A percentile compares a stretch with the other conserved stretches of the same genome.
Conservation (phyloP, 345 rosid species). For the Rhodamnia argentea region DNA sequence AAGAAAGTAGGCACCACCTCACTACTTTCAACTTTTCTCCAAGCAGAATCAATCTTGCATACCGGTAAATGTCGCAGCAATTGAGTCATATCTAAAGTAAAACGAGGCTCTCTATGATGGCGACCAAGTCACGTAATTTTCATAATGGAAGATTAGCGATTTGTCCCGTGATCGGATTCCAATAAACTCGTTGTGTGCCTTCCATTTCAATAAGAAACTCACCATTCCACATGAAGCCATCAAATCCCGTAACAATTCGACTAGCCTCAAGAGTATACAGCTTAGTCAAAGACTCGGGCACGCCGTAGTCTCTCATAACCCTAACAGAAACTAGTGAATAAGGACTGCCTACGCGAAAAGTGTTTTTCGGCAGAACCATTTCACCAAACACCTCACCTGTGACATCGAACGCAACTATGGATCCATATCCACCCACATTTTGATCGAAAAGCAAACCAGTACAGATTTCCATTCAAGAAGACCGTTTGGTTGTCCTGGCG, state of each 20-base stretch:
- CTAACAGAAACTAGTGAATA: not conserved
- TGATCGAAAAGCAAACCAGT: not conserved
- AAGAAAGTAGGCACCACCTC: not conserved
- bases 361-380: not conserved
- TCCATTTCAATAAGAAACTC: not conserved
- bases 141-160: not conserved
- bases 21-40: too few species aligned
- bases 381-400: not conserved
- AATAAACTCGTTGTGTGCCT: not conserved
- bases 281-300: too few species aligned
- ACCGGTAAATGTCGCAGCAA: not conserved
- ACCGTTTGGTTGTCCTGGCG: not conserved
- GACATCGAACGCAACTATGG: not conserved
- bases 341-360: not conserved
- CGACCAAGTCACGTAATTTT: not conserved
- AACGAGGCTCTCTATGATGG: not conserved
- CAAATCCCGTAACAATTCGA: too few species aligned
- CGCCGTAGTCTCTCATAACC: too few species aligned
- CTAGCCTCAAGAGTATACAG: too few species aligned
- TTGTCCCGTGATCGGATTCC: not conserved
- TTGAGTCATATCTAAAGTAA: not conserved
- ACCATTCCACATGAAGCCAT: too few species aligned
- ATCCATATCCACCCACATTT: too few species aligned
- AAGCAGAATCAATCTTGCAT: not conserved
- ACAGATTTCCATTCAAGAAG: not conserved